Evolutionary conservation across 495 filamentous ascomycete genomes (phyloP).

Genomic region (Sabuloglossum arenarium): DNA sequence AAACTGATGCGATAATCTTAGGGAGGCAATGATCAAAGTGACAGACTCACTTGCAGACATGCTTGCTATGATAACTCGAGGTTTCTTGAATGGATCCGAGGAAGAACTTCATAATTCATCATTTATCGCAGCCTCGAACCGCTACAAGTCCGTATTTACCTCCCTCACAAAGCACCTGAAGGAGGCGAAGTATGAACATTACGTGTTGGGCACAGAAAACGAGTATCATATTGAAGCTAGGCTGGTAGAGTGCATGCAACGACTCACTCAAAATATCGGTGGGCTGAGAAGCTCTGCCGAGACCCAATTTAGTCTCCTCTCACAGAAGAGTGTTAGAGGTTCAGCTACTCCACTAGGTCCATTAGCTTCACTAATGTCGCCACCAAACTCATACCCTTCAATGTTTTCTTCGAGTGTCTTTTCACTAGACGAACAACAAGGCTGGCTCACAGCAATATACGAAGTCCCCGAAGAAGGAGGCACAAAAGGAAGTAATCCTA

Average conservation of each 20-base stretch:
- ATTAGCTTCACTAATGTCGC: background rate
- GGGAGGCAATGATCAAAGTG: slow-evolving; percentile 45
- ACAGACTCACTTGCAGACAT: slow-evolving; percentile 64
- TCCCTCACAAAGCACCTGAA: slow-evolving; percentile 59
- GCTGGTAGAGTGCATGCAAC: slow-evolving; percentile 68
- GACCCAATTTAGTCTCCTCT: slow-evolving; percentile 69
- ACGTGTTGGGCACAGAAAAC: slow-evolving; percentile 58
- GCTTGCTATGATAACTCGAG: slow-evolving; percentile 59
- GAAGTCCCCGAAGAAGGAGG: slow-evolving; percentile 41
- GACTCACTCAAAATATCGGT: slow-evolving; percentile 74
- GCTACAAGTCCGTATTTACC: slow-evolving; percentile 47
- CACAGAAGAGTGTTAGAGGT: slow-evolving; percentile 25
- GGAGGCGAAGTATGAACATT: slow-evolving; percentile 85
- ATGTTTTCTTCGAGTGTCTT: slow-evolving; percentile 13
- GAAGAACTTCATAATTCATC: slow-evolving; percentile 42
- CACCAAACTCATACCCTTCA: slow-evolving; percentile 4
- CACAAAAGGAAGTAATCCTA: background rate
- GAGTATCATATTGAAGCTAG: slow-evolving; percentile 62
- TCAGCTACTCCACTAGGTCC: slow-evolving; percentile 3
- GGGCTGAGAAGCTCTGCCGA: slow-evolving; percentile 75
- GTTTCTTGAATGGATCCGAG: slow-evolving; percentile 72
- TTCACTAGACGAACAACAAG: slow-evolving; percentile 19
- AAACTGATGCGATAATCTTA: background rate
- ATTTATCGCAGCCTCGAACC: slow-evolving; percentile 42
- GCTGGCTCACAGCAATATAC: slow-evolving; percentile 38